These are phyloP conservation scores for Ophiocordyceps robertsii DNA, from an alignment of 2,329 filamentous ascomycete species.

Conservation along the genomic window DNA sequence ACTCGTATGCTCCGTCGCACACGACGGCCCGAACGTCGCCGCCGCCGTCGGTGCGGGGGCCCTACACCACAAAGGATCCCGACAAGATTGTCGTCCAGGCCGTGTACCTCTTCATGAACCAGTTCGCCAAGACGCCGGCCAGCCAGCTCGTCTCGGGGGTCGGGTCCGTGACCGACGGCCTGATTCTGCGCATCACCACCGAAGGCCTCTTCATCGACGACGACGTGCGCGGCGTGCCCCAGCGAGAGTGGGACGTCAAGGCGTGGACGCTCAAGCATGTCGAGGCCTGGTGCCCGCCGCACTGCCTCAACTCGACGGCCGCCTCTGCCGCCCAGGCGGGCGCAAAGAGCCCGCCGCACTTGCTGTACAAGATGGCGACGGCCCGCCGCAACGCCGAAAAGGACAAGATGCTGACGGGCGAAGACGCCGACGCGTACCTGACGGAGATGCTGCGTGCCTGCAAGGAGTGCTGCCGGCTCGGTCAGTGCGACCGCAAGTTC, in stretches of 20 bases:
- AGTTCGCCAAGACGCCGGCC: constrained; percentile 78
- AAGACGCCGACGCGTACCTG: constrained; percentile 54
- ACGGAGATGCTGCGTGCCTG: constrained; percentile 49
- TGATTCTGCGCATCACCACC: constrained; percentile 83
- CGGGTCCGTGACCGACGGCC: constrained; percentile 76
- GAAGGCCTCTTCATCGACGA: constrained; percentile 97
- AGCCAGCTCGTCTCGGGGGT: constrained; percentile 79
- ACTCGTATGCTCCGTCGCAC: constrained; percentile 73
- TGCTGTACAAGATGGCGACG: constrained; percentile 33
- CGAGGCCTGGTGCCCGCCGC: constrained; percentile 71
- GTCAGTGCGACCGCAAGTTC: constrained; percentile 31
- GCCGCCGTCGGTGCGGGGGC: constrained; percentile 61
- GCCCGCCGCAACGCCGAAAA: constrained; percentile 34
- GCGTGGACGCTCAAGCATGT: constrained; percentile 91
- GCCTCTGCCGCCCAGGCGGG: constrained; percentile 22
- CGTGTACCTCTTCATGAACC: constrained; percentile 85
- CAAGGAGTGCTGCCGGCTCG: constrained; percentile 48
- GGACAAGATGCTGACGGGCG: constrained; percentile 34
- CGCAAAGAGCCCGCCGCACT: constrained; percentile 25
- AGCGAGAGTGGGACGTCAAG: constrained; percentile 97
- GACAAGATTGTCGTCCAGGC: constrained; percentile 93
- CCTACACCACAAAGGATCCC: constrained; percentile 80
- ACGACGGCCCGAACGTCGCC: constrained; percentile 76
- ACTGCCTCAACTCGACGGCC: constrained; percentile 36
- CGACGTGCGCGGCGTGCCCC: constrained; percentile 78